phyloP scores from a whole-genome alignment of 73 alveolate genomes.

The Stentor coeruleus region DNA sequence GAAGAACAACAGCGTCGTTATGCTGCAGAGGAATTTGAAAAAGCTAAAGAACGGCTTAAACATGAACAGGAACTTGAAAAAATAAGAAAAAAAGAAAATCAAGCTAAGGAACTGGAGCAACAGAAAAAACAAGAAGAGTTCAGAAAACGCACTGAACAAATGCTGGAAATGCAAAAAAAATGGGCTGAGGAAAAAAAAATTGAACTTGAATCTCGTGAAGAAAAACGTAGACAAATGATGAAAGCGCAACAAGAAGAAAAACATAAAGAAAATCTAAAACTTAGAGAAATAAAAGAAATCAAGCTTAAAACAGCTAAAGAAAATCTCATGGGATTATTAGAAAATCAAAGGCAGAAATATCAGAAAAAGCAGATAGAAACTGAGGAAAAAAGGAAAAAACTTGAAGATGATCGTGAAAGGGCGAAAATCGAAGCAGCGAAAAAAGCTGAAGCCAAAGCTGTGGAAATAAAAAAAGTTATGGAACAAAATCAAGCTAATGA shows the following conservation, averaged over 20 bases:
- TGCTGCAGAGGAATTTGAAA: slow-evolving; percentile 16
- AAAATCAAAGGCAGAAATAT: neutral
- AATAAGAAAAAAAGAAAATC: slow-evolving; percentile 19
- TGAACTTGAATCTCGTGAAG: neutral
- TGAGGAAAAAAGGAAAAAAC: neutral
- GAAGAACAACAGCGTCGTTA: neutral
- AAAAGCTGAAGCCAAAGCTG: neutral
- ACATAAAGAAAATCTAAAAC: neutral
- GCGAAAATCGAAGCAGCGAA: neutral
- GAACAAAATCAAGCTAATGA: neutral
- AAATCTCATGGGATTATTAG: neutral
- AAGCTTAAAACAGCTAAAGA: slow-evolving; percentile 11
- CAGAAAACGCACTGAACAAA: slow-evolving; percentile 2
- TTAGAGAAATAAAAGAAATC: neutral
- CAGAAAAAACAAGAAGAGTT: slow-evolving; percentile 2
- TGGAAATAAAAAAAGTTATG: neutral
- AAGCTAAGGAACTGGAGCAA: neutral
- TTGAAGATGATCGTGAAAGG: neutral
- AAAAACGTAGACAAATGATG: neutral
- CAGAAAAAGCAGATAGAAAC: neutral
- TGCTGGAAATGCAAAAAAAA: neutral
- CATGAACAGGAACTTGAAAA: slow-evolving; percentile 15
- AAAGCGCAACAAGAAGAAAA: neutral
- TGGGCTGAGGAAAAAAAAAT: neutral
- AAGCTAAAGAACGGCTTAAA: neutral